Base-by-base conservation (phyloP, 208 protist genomes). In the Porcisia hertigi region DNA sequence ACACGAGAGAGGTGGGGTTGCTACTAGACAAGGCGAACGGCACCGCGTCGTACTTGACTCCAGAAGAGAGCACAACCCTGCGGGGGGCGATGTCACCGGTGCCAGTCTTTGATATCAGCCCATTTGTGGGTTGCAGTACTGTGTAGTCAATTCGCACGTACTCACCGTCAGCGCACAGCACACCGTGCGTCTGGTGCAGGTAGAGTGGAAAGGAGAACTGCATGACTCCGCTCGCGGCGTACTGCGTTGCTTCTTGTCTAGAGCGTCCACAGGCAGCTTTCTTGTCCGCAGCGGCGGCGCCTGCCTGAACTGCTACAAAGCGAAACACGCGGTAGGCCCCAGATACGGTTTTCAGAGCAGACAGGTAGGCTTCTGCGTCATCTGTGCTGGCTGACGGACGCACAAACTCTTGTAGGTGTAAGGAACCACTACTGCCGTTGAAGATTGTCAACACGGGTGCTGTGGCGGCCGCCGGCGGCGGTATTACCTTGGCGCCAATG, bases 111-210 rank as follows among this genome's bases (percentile, higher is more conserved):
- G 78, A 77, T 25, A 66, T 45, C 30, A 94, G 81, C 81, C 86
- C 88, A 36, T 67, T 59, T 18, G 34, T 65, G 30, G 87, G 73
- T 45, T 84, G 81, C 41, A 87, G 55, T 25, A 92, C 75, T 36
- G 66, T 54, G 76, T 94, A 94, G 77, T 94, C 87, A 20, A 94
- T 72, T 34, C 86, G 82, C 59, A 92, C 71, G 79, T 94, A 94
- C 55, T 73, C 65, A 4, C 43, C 59, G 14, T 77, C 77, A 8
- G 80, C 71, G 71, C 90, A 94, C 34, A 94, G 59, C 49, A 94
- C 79, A 60, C 90, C 90, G 14, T 69, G 72, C 5, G 79, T 30
- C 60, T 85, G 59, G 39, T 72, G 79, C 9, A 91, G 76, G 60
- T 72, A 69, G 12, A 91, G 52, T 14, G 85, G 83, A 57, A 65